Evolutionary conservation across 305 asterid genomes (phyloP).

Genomic region (Stenogyne calaminthoides): DNA sequence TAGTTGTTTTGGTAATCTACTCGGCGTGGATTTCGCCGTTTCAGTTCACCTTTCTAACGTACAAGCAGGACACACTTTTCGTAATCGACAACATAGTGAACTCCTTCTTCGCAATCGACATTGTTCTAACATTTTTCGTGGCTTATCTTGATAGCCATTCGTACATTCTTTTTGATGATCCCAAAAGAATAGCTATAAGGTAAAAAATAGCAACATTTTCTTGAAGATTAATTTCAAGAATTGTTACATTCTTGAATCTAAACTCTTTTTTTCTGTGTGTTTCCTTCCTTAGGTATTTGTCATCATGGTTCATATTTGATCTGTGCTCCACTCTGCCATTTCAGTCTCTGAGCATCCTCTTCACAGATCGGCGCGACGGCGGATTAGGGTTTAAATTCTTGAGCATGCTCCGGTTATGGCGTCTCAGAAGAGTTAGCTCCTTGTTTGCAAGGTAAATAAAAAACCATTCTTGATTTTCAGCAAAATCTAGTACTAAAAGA

Average conservation of each 20-base stretch:
- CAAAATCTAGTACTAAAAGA: not conserved
- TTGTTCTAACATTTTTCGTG: slow-evolving; percentile 76
- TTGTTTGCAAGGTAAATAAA: slow-evolving; percentile 66
- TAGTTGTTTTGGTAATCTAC: slow-evolving; percentile 62
- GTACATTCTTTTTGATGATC: slow-evolving; percentile 64
- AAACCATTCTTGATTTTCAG: not conserved
- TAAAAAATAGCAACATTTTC: slow-evolving; percentile 23
- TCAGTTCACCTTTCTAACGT: slow-evolving; percentile 65
- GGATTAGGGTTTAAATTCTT: slow-evolving; percentile 67
- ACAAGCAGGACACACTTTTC: slow-evolving; percentile 55
- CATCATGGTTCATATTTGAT: slow-evolving; percentile 78
- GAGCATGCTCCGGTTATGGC: slow-evolving; percentile 90
- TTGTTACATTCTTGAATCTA: not conserved
- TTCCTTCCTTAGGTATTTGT: slow-evolving; percentile 61
- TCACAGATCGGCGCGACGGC: slow-evolving; percentile 51
- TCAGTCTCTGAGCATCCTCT: slow-evolving; percentile 55
- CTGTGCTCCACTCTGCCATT: slow-evolving; percentile 79
- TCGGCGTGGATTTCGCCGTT: slow-evolving; percentile 88
- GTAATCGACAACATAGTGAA: slow-evolving; percentile 69
- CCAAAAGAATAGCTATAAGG: slow-evolving; percentile 65
- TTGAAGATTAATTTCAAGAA: not conserved
- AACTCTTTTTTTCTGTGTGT: not conserved
- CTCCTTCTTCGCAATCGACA: slow-evolving; percentile 77
- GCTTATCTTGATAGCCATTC: slow-evolving; percentile 69
- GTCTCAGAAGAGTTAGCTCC: slow-evolving; percentile 84